A percentile compares a stretch with the other conserved stretches of the same genome.
Conservation (phyloP, 805 yeast species). For the Komagataella ulmi region DNA sequence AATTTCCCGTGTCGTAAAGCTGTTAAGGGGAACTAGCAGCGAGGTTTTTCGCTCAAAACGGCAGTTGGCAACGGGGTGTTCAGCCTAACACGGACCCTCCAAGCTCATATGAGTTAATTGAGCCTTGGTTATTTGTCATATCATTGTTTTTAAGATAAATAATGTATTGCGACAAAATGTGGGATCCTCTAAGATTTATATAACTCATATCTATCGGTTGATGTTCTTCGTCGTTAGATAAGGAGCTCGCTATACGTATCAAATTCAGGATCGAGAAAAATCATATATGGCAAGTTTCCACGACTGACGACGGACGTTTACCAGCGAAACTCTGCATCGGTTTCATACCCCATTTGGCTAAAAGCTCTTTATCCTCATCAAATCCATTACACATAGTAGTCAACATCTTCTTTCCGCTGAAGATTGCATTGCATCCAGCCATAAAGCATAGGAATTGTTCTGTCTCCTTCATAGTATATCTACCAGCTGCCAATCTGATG, state of each 20-base stretch:
- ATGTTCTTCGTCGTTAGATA: background rate
- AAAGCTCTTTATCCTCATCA: conserved; percentile 67
- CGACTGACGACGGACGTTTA: background rate
- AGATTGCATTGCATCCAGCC: conserved; percentile 71
- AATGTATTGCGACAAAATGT: background rate
- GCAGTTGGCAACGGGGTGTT: background rate
- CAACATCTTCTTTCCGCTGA: conserved; percentile 71
- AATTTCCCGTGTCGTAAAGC: background rate
- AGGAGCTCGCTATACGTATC: background rate
- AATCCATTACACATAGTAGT: conserved; percentile 78
- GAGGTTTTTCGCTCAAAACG: background rate
- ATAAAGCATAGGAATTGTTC: conserved; percentile 67
- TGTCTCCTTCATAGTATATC: conserved; percentile 67
- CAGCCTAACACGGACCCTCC: background rate
- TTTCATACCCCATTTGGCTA: conserved; percentile 53
- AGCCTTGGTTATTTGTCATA: background rate
- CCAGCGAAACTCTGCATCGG: conserved; percentile 35
- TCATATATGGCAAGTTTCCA: background rate
- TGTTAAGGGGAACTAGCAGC: background rate
- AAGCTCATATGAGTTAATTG: background rate
- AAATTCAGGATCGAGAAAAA: background rate
- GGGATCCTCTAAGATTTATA: background rate
- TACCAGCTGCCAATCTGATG: conserved; percentile 68
- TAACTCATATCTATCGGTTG: background rate
- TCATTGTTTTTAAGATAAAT: background rate